Conservation (phyloP, 495 filamentous ascomycete species). For the Cercophora sp. region DNA sequence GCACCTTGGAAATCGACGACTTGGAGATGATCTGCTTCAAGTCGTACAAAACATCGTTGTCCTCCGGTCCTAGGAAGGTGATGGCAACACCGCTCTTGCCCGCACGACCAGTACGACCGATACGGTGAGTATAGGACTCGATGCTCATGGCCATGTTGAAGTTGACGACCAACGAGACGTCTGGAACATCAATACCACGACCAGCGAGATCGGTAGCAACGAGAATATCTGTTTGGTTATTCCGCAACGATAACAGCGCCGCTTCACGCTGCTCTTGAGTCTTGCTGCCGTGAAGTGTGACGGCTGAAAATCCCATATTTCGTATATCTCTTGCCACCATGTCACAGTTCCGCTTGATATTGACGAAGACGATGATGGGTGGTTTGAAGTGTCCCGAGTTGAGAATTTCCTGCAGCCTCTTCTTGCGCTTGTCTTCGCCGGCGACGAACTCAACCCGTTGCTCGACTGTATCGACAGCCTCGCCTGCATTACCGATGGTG, state of each 20-base stretch:
- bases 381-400: constrained; percentile 78
- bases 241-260: constrained; percentile 79
- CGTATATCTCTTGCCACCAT: constrained; percentile 94
- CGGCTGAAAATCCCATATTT: constrained; percentile 84
- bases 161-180: constrained; percentile 92
- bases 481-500: constrained; percentile 89
- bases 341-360: constrained; percentile 99
- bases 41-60: constrained; percentile 91
- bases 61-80: constrained; percentile 92
- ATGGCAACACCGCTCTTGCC: constrained; percentile 97
- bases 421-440: constrained; percentile 97
- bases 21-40: constrained; percentile 95
- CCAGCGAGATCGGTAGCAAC: constrained; percentile 96
- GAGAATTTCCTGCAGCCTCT: constrained; percentile 88
- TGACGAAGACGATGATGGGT: constrained; percentile 98
- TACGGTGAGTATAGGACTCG: constrained; percentile 95
- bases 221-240: constrained; percentile 77
- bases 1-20: constrained; percentile 82
- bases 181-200: constrained; percentile 95
- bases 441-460: constrained; percentile 91
- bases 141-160: constrained; percentile 98
- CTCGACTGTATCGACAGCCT: constrained; percentile 98
- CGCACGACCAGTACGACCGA: constrained; percentile 95
- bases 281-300: constrained; percentile 92
- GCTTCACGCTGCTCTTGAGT: constrained; percentile 97